phyloP scores from a whole-genome alignment of 306 rosid species.

The Carpinus viminea region DNA sequence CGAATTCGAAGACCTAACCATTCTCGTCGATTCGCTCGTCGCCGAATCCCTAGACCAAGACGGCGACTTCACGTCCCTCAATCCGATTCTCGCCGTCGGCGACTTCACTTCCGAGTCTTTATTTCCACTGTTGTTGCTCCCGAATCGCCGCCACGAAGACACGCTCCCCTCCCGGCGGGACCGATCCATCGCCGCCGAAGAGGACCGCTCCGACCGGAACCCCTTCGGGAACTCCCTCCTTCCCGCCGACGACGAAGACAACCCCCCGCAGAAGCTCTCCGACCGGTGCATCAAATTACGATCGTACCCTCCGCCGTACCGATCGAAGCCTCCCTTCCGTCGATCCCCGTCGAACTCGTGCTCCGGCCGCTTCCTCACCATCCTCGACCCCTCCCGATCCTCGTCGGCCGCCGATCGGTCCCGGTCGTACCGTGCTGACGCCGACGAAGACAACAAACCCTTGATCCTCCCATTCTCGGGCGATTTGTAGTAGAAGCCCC shows the following conservation, averaged over 20 bases:
- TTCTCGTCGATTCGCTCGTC: conserved; percentile 82
- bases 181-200: conserved; percentile 41
- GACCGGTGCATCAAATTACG: conserved; percentile 73
- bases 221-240: conserved; percentile 93
- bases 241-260: conserved; percentile 3
- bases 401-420: conserved; percentile 69
- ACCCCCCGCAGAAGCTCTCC: conserved; percentile 70
- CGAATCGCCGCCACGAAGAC: conserved; percentile 85
- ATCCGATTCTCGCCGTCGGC: conserved; percentile 37
- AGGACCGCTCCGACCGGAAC: conserved; percentile 80
- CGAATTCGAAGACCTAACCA: conserved; percentile 13
- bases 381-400: conserved; percentile 70
- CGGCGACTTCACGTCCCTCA: conserved; percentile 77
- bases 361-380: conserved; percentile 76
- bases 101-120: conserved; percentile 75
- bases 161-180: conserved; percentile 77
- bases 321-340: conserved; percentile 81
- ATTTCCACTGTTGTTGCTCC: conserved; percentile 34
- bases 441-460: conserved; percentile 51
- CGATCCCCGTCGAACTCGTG: conserved; percentile 78
- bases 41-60: conserved; percentile 82
- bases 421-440: conserved; percentile 59
- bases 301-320: conserved; percentile 54
- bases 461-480: conserved; percentile 54
- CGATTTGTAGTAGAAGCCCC: conserved; percentile 60